phyloP scores from a whole-genome alignment of 2,329 filamentous ascomycete species.

The Talaromyces verruculosus region DNA sequence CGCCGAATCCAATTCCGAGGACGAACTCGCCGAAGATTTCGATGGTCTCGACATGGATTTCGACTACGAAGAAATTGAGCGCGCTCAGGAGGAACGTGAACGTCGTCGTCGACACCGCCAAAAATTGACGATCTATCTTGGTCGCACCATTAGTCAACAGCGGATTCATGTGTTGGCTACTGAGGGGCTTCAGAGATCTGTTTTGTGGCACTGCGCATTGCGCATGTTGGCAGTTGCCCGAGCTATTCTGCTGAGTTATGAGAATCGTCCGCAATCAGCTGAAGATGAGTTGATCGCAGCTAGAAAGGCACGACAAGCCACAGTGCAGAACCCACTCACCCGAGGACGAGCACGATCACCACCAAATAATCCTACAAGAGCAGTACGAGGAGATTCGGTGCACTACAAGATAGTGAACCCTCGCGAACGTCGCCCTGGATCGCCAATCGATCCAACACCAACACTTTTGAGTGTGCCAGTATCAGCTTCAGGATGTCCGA shows the following conservation, averaged over 20 bases:
- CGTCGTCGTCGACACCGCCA: slow-evolving; percentile 28
- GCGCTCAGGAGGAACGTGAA: slow-evolving; percentile 13
- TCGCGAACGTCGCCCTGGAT: not conserved
- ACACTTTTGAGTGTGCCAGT: not conserved
- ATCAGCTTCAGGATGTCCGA: not conserved
- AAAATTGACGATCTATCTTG: slow-evolving; percentile 28
- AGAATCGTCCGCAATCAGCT: slow-evolving; percentile 22
- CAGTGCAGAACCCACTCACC: not conserved
- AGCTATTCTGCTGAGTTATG: slow-evolving; percentile 34
- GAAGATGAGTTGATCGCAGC: slow-evolving; percentile 6
- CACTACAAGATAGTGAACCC: not conserved
- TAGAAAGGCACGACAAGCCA: not conserved
- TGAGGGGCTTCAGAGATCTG: slow-evolving; percentile 28
- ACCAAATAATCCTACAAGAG: not conserved
- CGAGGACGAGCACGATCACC: not conserved
- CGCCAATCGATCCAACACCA: not conserved
- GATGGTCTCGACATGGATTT: slow-evolving; percentile 3
- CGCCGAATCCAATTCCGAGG: not conserved
- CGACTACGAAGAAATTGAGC: slow-evolving; percentile 21
- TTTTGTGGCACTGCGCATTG: slow-evolving; percentile 32
- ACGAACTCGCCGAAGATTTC: slow-evolving; percentile 8
- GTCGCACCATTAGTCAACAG: slow-evolving; percentile 32
- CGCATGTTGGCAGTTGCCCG: slow-evolving; percentile 32
- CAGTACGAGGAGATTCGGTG: not conserved
- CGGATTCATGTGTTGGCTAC: slow-evolving; percentile 31